Percentiles rank a stretch among this genome's conserved stretches.
phyloP scores from a whole-genome alignment of 1,284 basidiomycete species.

The Cryptococcus neoformans region DNA sequence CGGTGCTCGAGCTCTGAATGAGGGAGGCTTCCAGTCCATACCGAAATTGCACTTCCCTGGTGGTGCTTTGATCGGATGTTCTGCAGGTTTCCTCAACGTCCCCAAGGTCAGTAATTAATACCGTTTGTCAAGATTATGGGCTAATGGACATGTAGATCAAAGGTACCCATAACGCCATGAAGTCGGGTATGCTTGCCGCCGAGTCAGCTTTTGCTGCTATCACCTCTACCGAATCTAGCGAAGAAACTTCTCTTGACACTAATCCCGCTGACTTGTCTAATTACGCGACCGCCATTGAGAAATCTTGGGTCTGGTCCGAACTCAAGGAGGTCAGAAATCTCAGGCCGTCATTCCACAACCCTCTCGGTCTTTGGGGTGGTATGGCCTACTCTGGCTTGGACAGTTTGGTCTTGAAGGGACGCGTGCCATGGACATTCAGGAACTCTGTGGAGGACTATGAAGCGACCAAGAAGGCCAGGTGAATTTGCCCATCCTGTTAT shows the following conservation, averaged over 20 bases:
- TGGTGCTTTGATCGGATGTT: slow-evolving; percentile 91
- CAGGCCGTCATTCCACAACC: slow-evolving; percentile 84
- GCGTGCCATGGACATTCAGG: slow-evolving; percentile 89
- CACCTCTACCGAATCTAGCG: slow-evolving; percentile 30
- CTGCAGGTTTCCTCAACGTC: slow-evolving; percentile 94
- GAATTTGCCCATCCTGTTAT: slow-evolving; percentile 11
- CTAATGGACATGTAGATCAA: slow-evolving; percentile 62
- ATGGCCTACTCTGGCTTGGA: slow-evolving; percentile 89
- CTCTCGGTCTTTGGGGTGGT: slow-evolving; percentile 83
- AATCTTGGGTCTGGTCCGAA: slow-evolving; percentile 86
- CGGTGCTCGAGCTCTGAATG: slow-evolving; percentile 86
- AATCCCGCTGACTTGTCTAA: slow-evolving; percentile 64
- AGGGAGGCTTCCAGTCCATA: slow-evolving; percentile 91
- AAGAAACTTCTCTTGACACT: slow-evolving; percentile 3
- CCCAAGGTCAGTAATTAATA: slow-evolving; percentile 58
- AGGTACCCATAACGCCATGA: slow-evolving; percentile 99
- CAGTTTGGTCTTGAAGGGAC: slow-evolving; percentile 77
- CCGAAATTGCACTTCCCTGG: slow-evolving; percentile 93
- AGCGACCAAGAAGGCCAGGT: slow-evolving; percentile 66
- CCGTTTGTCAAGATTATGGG: too few species aligned
- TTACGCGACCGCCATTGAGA: slow-evolving; percentile 70
- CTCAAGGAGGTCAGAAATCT: slow-evolving; percentile 90
- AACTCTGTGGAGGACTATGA: slow-evolving; percentile 67
- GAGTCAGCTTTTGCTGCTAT: slow-evolving; percentile 77
- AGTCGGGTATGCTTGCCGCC: slow-evolving; percentile 95